Evolutionary conservation across 2,329 filamentous ascomycete genomes (phyloP), one percentile per base, ranked within the genome.

Genomic region (Ascochyta viciae-villosae): DNA sequence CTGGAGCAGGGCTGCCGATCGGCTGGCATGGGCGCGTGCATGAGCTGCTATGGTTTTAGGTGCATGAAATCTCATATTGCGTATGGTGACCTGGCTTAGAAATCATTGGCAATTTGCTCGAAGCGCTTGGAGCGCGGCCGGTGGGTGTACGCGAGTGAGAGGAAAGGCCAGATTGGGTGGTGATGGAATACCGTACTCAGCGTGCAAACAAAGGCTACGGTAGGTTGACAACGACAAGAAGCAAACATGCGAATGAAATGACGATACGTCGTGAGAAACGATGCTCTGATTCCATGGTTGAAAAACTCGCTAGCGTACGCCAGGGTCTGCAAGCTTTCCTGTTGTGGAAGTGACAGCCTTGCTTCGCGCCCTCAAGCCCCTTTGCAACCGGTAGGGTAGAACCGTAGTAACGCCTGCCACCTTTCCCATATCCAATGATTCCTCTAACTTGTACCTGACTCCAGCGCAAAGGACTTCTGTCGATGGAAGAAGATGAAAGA

Each of bases 71-170:
- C 34, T 39, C 44, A 24, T 16, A 24, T 24, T 22, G 2, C 24
- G 33, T 27, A 24, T 39, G 13, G 0, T 5, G 19, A 26, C 33
- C 8, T 43, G 39, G 26, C 22, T 39, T 27, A 40, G 39, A 31
- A 45, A 16, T 19, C 7, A 6, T 15, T 40, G 26, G 51, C 27
- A 44, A 29, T 7, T 15, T 24, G 12, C 31, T 29, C 34, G 34
- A 38, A 13, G 51, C 51, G 51, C 45, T 35, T 49, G 27, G 40
- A 24, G 45, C 51, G 51, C 45, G 27, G n/a, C 41, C 12, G 26
- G 13, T 29, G 26, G 16, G 34, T 49, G 22, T 19, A 9, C 34
- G 22, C 6, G 3, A 44, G 24, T 9, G 19, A 23, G 12, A 34
- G 39, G 22, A 22, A 10, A 27, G 39, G 12, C n/a, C 23, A 34